Base-by-base conservation (phyloP, 2,329 filamentous ascomycete genomes). In the Fusarium newnesense region DNA sequence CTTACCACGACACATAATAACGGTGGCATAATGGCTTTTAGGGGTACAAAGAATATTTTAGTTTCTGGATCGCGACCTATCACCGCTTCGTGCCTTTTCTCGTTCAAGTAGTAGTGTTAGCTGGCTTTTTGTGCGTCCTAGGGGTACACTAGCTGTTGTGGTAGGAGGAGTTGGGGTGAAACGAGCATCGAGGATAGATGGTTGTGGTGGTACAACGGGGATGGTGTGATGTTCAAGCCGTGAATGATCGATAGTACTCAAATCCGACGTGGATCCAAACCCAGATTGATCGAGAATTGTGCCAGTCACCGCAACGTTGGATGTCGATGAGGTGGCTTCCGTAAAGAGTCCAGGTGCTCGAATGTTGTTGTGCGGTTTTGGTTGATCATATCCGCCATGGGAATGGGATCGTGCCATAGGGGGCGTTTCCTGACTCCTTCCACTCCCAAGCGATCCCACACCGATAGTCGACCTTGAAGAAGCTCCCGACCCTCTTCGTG, bases 91-190 rank as follows among this genome's bases (percentile, higher is more conserved):
- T 19, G 79, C 80, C 73, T 85, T 87, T 69, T 88, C 87, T 40
- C 86, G 85, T 73, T 90, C 87, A 26, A 91, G 81, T 3, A 91
- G 81, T 8, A 91, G 80, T 15, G 86, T 87, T 34, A 91, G 81
- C 76, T 91, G 88, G 74, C 89, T 91, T 78, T 87, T 89, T n/a
- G 88, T 87, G 64, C 88, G 83, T n/a, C 84, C 88, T 54, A 91
- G 81, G 8, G 86, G 87, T 12, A 88, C 82, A 19, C 80, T 80
- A 32, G 85, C 80, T 19, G 83, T 81, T 16, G 82, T 79, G 47
- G 82, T 86, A 9, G 86, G 87, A 61, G 84, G 84, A 2, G 87
- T 89, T 30, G 87, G 87, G 9, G 83, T 84, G 63, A 88, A 84
- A 28, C 81, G 77, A 13, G 83, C 81, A 32, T 82, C 81, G 12